A percentile compares a stretch with the other conserved stretches of the same genome.
These are phyloP conservation scores for Leccinum pellstonianum DNA, from an alignment of 768 basidiomycete species.

Conservation along the genomic window DNA sequence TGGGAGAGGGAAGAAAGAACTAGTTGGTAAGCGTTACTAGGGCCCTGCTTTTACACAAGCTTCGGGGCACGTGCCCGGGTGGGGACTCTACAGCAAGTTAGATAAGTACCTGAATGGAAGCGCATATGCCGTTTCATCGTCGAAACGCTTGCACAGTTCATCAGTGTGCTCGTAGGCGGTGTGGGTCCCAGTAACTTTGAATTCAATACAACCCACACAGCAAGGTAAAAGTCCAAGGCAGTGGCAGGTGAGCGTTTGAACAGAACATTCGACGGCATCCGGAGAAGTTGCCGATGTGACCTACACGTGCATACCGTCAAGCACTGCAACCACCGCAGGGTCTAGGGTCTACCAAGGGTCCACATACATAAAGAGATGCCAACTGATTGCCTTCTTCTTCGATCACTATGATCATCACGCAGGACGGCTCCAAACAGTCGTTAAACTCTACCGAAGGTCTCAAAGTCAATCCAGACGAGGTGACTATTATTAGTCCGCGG, in stretches of 20 bases:
- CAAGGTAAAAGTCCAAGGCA: too few species aligned
- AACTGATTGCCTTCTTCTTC: background rate
- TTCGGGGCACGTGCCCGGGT: conserved; percentile 4
- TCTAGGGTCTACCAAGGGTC: background rate
- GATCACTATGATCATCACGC: conserved; percentile 11
- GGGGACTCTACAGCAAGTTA: background rate
- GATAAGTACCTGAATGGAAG: background rate
- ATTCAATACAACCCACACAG: background rate
- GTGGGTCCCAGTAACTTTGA: background rate
- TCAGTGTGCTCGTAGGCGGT: background rate
- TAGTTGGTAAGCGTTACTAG: background rate
- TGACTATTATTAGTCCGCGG: background rate
- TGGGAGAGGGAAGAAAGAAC: conserved; percentile 19
- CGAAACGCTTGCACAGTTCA: background rate
- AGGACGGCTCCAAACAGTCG: background rate
- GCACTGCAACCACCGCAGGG: too few species aligned
- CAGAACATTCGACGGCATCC: too few species aligned
- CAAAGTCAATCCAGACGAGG: conserved; percentile 3
- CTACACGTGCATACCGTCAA: too few species aligned
- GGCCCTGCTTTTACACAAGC: conserved; percentile 4
- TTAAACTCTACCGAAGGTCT: background rate
- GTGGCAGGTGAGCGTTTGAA: too few species aligned
- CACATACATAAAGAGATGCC: background rate
- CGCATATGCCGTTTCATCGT: background rate
- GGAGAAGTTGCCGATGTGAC: too few species aligned